Conservation (phyloP, 73 alveolate genomes). For the Tetrahymena elliotti region DNA sequence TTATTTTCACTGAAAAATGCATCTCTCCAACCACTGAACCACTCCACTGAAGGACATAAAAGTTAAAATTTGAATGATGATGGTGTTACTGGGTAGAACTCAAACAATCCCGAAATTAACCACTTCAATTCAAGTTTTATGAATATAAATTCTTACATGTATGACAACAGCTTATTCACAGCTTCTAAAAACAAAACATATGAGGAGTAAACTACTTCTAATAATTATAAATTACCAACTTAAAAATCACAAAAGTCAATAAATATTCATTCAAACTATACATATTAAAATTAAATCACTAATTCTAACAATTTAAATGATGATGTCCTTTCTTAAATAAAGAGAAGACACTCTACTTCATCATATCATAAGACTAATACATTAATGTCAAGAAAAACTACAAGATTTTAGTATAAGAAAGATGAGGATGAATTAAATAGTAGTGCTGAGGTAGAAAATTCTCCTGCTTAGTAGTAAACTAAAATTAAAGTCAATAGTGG, state of each 20-base stretch:
- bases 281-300: neutral
- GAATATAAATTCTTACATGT: neutral
- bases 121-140: neutral
- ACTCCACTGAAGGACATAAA: neutral
- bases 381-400: neutral
- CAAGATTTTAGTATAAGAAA: neutral
- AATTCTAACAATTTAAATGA: neutral
- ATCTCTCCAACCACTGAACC: neutral
- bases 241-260: neutral
- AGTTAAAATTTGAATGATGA: neutral
- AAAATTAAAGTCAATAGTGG: neutral
- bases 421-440: neutral
- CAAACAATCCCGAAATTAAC: neutral
- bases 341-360: neutral
- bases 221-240: neutral
- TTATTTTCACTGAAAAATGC: neutral
- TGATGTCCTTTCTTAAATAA: neutral
- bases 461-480: neutral
- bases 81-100: neutral
- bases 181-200: neutral
- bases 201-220: neutral
- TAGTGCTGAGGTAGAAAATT: neutral
- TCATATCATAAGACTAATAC: neutral
- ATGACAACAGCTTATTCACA: neutral
- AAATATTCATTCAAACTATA: neutral